phyloP scores from a whole-genome alignment of 768 basidiomycete species.

The Cystofilobasidium bisporidii region DNA sequence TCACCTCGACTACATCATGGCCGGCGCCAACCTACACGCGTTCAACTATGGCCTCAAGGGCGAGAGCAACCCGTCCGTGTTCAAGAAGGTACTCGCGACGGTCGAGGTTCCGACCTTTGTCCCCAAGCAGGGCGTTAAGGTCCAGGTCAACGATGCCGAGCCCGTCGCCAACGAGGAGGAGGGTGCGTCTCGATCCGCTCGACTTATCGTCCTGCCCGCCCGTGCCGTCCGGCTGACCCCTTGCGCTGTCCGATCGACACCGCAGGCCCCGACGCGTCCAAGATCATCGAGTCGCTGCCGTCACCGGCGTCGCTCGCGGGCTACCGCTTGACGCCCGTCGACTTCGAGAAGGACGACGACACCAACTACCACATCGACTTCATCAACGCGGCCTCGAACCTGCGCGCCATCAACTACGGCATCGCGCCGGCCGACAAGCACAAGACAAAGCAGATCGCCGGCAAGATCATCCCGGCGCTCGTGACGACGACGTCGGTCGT shows the following conservation, averaged over 20 bases:
- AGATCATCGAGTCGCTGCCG: conserved; percentile 62
- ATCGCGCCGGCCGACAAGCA: conserved; percentile 80
- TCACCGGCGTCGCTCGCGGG: conserved; percentile 84
- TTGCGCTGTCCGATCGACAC: too few species aligned
- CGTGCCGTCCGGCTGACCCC: neutral
- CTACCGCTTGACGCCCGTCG: conserved; percentile 88
- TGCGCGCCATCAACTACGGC: conserved; percentile 88
- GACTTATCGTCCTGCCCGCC: conserved; percentile 28
- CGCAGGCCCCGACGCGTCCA: conserved; percentile 49
- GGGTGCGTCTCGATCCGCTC: neutral
- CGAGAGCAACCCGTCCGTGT: conserved; percentile 63
- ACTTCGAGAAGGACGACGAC: conserved; percentile 99
- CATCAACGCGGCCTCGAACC: conserved; percentile 93
- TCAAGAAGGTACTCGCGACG: conserved; percentile 72
- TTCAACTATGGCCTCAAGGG: conserved; percentile 96
- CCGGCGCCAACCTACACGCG: conserved; percentile 91
- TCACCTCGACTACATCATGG: conserved; percentile 79
- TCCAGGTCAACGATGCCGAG: conserved; percentile 87
- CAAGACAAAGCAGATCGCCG: conserved; percentile 83
- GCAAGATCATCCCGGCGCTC: conserved; percentile 98
- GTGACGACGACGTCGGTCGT: conserved; percentile 96
- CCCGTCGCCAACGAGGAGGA: conserved; percentile 50
- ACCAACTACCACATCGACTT: conserved; percentile 97
- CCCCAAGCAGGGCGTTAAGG: conserved; percentile 83
- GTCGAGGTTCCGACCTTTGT: conserved; percentile 83